phyloP scores from a whole-genome alignment of 2,329 filamentous ascomycete genomes.

The Didymella pinodella region DNA sequence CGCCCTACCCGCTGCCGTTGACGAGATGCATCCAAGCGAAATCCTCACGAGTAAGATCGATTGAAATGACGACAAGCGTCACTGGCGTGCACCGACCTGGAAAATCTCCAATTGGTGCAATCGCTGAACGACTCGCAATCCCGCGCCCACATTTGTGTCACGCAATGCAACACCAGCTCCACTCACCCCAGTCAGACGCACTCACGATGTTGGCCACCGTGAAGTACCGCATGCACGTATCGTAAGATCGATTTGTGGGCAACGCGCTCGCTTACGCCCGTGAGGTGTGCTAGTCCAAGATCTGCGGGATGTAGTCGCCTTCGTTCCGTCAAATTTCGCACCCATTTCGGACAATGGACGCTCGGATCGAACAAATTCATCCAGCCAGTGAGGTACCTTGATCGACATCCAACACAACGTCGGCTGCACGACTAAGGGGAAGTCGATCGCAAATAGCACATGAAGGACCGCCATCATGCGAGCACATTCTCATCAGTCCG shows the following conservation, averaged over 20 bases:
- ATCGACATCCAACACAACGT: constrained; percentile 9
- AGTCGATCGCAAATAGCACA: constrained; percentile 14
- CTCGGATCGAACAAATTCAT: constrained; percentile 8
- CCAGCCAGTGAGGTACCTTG: constrained; percentile 16
- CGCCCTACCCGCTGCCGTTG: constrained; percentile 24
- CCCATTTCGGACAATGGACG: constrained; percentile 14
- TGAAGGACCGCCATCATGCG: constrained; percentile 9
- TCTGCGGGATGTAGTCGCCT: constrained; percentile 19
- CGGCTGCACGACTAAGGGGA: constrained; percentile 23
- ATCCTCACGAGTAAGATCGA: constrained; percentile 19
- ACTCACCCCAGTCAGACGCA: constrained; percentile 3
- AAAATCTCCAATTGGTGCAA: constrained; percentile 20
- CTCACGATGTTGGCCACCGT: constrained; percentile 15
- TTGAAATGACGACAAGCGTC: constrained; percentile 18
- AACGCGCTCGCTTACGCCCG: constrained; percentile 2
- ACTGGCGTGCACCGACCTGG: constrained; percentile 14
- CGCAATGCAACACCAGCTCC: constrained; percentile 11
- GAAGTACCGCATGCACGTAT: constrained; percentile 1
- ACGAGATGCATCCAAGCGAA: constrained; percentile 23
- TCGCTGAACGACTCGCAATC: background rate
- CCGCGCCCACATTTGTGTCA: constrained; percentile 7
- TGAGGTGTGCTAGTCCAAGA: constrained; percentile 5
- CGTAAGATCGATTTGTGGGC: background rate
- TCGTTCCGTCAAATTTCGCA: constrained; percentile 20
- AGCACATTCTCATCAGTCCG: background rate